A percentile compares a stretch with the other conserved stretches of the same genome.
These are phyloP conservation scores for Agrocybe pediades DNA, from an alignment of 768 basidiomycete species.

Conservation along the genomic window DNA sequence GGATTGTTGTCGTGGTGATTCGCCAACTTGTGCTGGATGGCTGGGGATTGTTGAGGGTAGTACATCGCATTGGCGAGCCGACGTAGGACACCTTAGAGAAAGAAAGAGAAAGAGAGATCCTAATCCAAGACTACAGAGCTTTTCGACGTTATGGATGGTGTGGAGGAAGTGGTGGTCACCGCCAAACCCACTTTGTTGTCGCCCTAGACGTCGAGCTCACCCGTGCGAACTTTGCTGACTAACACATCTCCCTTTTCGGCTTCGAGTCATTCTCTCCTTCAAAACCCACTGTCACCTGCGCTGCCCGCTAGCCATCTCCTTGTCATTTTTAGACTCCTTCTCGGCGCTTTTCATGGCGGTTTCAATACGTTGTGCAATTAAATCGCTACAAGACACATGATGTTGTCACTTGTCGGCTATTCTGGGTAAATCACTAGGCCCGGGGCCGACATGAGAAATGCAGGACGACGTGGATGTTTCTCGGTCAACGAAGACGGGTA, in stretches of 20 bases:
- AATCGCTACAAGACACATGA: no score
- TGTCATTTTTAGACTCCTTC: background rate
- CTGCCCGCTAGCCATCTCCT: background rate
- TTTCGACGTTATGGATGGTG: constrained; percentile 16
- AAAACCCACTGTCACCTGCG: background rate
- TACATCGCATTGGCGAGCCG: constrained; percentile 64
- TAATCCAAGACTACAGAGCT: background rate
- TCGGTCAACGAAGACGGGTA: no score
- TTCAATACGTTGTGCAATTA: no score
- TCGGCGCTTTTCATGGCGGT: no score
- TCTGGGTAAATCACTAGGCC: no score
- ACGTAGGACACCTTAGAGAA: constrained; percentile 21
- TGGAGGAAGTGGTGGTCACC: constrained; percentile 20
- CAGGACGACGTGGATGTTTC: no score
- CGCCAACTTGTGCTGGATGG: constrained; percentile 74
- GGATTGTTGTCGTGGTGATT: constrained; percentile 75
- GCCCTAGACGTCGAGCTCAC: constrained; percentile 19
- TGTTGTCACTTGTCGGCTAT: no score
- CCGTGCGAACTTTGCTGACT: constrained; percentile 25
- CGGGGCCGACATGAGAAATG: no score
- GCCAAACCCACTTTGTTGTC: constrained; percentile 22
- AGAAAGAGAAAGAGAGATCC: constrained; percentile 6
- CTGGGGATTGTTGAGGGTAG: constrained; percentile 84
- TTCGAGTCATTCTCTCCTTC: background rate
- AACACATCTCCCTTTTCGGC: constrained; percentile 9